phyloP scores from a whole-genome alignment of 306 rosid genomes.

The Castanea crenata region DNA sequence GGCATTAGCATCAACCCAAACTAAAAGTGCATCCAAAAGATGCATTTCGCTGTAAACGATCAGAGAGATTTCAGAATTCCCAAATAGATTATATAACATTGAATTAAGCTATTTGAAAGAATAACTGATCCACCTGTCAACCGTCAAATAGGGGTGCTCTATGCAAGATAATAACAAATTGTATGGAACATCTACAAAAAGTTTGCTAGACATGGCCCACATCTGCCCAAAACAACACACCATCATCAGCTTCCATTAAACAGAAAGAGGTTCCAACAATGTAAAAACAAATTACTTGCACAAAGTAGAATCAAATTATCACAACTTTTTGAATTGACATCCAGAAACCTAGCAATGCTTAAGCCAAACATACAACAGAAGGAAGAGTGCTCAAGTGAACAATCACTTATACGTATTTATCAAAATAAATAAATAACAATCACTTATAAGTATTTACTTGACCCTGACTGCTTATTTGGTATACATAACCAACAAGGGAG shows the following conservation, averaged over 20 bases:
- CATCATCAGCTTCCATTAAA: constrained; percentile 14
- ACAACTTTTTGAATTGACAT: constrained; percentile 1
- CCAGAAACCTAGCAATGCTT: neutral
- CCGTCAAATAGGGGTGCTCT: constrained; percentile 58
- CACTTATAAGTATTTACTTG: neutral
- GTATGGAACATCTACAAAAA: constrained; percentile 52
- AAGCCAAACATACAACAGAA: neutral
- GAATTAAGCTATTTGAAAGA: constrained; percentile 22
- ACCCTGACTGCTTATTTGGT: neutral
- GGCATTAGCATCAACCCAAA: constrained; percentile 55
- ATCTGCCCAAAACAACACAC: constrained; percentile 44
- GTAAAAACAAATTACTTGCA: neutral
- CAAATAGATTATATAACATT: neutral
- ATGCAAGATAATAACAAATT: constrained; percentile 47
- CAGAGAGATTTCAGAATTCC: constrained; percentile 28
- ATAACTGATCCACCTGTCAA: constrained; percentile 58
- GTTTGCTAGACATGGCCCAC: constrained; percentile 47
- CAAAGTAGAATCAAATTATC: constrained; percentile 7
- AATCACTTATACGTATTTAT: neutral
- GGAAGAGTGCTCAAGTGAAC: neutral
- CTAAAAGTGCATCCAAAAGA: constrained; percentile 60
- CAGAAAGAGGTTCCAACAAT: neutral
- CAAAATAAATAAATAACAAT: no score
- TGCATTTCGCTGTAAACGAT: constrained; percentile 68
- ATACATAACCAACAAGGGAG: constrained; percentile 6